Conservation (phyloP, 768 basidiomycete species). For the Tylopilus vinaceipallidus region DNA sequence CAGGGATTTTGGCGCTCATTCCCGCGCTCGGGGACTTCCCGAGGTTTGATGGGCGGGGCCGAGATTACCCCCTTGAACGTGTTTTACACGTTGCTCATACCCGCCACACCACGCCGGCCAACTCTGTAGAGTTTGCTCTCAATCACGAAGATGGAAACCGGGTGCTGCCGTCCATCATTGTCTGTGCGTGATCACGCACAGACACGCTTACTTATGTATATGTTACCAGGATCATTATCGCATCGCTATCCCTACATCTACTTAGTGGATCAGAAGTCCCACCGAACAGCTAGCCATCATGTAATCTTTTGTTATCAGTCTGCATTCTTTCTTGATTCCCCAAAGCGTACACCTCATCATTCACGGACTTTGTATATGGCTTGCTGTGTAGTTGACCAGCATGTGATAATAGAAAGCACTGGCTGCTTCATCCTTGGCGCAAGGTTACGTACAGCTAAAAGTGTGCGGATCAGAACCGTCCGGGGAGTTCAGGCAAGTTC, state of each 20-base stretch:
- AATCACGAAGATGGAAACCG: conserved; percentile 1
- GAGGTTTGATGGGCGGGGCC: neutral
- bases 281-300: conserved; percentile 3
- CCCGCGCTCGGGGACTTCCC: neutral
- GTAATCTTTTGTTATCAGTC: neutral
- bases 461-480: neutral
- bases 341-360: neutral
- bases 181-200: neutral
- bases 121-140: neutral
- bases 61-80: neutral
- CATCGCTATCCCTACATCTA: neutral
- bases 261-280: conserved; percentile 9
- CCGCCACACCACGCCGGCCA: conserved; percentile 3
- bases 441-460: neutral
- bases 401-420: neutral
- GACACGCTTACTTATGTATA: conserved; percentile 5
- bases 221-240: conserved; percentile 7
- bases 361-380: conserved; percentile 2
- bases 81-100: neutral
- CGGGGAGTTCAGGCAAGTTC: neutral
- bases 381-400: neutral
- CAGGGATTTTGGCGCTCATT: conserved; percentile 26
- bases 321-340: neutral
- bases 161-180: conserved; percentile 11
- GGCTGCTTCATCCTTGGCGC: neutral